Percentiles rank a stretch among this genome's conserved stretches.
Evolutionary conservation across 1,284 basidiomycete genomes (phyloP).

Genomic region (Wolfiporia cocos): DNA sequence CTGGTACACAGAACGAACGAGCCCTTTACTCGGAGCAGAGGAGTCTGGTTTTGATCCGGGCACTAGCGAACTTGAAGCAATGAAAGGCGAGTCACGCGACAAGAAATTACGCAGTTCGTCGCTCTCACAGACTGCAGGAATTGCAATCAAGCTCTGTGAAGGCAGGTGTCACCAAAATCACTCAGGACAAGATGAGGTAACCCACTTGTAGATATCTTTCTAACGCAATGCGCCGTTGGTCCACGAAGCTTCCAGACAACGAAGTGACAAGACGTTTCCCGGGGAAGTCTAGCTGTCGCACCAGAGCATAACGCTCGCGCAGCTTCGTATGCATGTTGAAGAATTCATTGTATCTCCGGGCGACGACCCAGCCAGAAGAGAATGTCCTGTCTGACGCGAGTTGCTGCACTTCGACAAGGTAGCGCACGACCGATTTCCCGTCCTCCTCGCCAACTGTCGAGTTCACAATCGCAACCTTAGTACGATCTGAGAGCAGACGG

Average conservation of each 20-base stretch:
- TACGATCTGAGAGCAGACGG: constrained; percentile 74
- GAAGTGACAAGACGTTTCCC: constrained; percentile 85
- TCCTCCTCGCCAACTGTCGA: constrained; percentile 76
- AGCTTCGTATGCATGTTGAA: constrained; percentile 82
- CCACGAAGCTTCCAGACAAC: constrained; percentile 79
- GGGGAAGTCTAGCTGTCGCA: constrained; percentile 79
- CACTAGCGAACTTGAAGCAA: constrained; percentile 49
- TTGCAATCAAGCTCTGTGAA: constrained; percentile 63
- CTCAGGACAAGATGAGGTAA: constrained; percentile 3
- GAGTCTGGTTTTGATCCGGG: too few species aligned
- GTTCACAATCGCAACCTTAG: constrained; percentile 72
- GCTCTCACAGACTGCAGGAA: constrained; percentile 77
- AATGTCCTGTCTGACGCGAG: constrained; percentile 70
- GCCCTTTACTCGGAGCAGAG: constrained; percentile 61
- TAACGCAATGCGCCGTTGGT: constrained; percentile 70
- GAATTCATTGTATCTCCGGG: constrained; percentile 93
- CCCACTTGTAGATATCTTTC: constrained; percentile 88
- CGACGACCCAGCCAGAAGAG: constrained; percentile 85
- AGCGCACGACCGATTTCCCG: constrained; percentile 86
- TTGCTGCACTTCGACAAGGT: constrained; percentile 90
- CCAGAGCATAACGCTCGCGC: constrained; percentile 63
- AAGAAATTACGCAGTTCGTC: constrained; percentile 83
- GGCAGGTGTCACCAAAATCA: constrained; percentile 1
- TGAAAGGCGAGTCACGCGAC: constrained; percentile 79
- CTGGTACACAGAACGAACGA: constrained; percentile 82